These are phyloP conservation scores for Aquilaria agallochum DNA, from an alignment of 441 rosid species.

Conservation along the genomic window DNA sequence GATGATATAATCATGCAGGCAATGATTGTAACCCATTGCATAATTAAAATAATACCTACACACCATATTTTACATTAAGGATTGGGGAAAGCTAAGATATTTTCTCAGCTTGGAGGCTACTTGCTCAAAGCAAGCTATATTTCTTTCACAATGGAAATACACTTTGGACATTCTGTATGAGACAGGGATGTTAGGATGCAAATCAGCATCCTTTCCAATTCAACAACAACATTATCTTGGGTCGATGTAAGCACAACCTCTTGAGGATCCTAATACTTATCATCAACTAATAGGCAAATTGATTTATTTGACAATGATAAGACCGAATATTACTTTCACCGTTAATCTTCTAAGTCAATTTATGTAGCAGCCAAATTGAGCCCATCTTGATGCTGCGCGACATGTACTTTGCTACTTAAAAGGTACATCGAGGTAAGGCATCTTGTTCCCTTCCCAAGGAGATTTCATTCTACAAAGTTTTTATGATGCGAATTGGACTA, in stretches of 20 bases:
- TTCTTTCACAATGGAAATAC: neutral
- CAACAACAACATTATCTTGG: neutral
- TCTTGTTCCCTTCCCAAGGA: neutral
- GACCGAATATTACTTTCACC: neutral
- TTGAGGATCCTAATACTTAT: neutral
- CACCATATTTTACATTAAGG: neutral
- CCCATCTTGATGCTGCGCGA: neutral
- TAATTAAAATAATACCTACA: too few relatives aligned
- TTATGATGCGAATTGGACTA: slow-evolving; percentile 1
- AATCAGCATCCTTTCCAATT: neutral
- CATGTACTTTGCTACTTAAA: neutral
- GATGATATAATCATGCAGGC: neutral
- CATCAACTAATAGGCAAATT: neutral
- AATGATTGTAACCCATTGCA: neutral
- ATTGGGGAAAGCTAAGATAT: neutral
- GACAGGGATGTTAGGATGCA: neutral
- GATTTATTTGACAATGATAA: neutral
- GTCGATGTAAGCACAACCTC: neutral
- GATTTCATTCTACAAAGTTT: neutral
- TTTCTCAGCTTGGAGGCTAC: neutral
- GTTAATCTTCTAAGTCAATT: neutral
- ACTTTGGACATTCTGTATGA: neutral
- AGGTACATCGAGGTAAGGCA: neutral
- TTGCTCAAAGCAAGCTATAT: neutral
- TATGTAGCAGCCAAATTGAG: neutral